A percentile compares a stretch with the other conserved stretches of the same genome.
Conservation (phyloP, 495 filamentous ascomycete genomes). For the Bombardia bombarda region DNA sequence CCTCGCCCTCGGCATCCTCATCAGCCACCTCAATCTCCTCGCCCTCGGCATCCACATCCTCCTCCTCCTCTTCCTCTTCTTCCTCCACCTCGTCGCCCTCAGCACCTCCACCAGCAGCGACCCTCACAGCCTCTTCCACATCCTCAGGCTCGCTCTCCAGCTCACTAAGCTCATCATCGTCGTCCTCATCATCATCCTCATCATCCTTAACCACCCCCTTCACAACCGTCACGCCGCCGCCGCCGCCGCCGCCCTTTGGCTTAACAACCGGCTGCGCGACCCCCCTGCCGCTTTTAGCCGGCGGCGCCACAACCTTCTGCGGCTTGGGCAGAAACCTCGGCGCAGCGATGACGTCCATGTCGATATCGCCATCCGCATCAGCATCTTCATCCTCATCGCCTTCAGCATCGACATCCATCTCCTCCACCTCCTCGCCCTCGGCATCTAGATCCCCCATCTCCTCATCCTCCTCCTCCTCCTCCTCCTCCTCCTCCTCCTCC, state of each 20-base stretch:
- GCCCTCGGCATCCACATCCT: slow-evolving; percentile 49
- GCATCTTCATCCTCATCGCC: slow-evolving; percentile 38
- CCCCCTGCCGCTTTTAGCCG: slow-evolving; percentile 6
- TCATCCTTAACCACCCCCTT: slow-evolving; percentile 24
- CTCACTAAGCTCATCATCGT: slow-evolving; percentile 40
- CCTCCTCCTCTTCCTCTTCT: slow-evolving; percentile 44
- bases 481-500: slow-evolving; percentile 17
- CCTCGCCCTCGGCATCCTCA: slow-evolving; percentile 45
- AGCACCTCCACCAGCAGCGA: slow-evolving; percentile 33
- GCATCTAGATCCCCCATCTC: slow-evolving; percentile 27
- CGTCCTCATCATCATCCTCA: slow-evolving; percentile 36
- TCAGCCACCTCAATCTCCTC: slow-evolving; percentile 56
- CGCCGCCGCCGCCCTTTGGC: neutral
- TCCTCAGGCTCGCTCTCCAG: slow-evolving; percentile 39
- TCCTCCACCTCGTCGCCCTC: slow-evolving; percentile 47
- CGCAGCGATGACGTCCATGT: slow-evolving; percentile 32
- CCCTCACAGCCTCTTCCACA: slow-evolving; percentile 44
- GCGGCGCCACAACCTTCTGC: slow-evolving; percentile 36
- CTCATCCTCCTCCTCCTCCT: slow-evolving; percentile 24
- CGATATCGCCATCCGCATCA: slow-evolving; percentile 40
- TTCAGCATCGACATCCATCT: slow-evolving; percentile 41
- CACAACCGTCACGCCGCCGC: slow-evolving; percentile 11
- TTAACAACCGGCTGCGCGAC: slow-evolving; percentile 14
- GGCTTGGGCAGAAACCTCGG: slow-evolving; percentile 25
- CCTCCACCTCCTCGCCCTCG: slow-evolving; percentile 36